Conservation (phyloP, 1,284 basidiomycete species). For the Rhodotorula sp. region DNA sequence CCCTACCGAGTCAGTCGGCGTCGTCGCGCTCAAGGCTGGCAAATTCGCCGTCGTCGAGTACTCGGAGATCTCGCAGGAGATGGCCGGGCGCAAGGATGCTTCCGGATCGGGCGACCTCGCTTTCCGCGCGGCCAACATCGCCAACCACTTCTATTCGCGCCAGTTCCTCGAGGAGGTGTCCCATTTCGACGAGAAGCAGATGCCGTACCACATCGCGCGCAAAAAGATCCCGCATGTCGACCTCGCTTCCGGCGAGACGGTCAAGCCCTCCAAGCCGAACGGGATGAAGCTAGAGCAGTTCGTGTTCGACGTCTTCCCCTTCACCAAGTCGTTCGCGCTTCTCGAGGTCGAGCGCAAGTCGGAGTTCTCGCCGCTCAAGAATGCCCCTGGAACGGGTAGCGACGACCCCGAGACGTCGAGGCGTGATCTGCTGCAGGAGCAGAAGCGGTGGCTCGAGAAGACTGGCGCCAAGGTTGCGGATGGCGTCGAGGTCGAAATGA, state of each 20-base stretch:
- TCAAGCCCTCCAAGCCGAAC: conserved; percentile 87
- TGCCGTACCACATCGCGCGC: conserved; percentile 95
- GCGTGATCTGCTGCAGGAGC: conserved; percentile 85
- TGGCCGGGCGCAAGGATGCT: conserved; percentile 69
- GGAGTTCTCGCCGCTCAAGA: conserved; percentile 97
- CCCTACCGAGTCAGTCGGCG: conserved; percentile 90
- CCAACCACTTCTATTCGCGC: conserved; percentile 96
- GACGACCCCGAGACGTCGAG: conserved; percentile 87
- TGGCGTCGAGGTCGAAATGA: conserved; percentile 81
- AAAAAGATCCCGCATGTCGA: conserved; percentile 94
- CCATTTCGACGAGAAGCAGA: conserved; percentile 72
- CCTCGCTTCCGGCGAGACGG: conserved; percentile 59
- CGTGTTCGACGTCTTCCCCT: conserved; percentile 98
- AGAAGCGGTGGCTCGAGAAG: conserved; percentile 73
- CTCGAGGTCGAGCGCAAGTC: conserved; percentile 84
- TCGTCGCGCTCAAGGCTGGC: conserved; percentile 77
- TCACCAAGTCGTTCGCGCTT: conserved; percentile 74
- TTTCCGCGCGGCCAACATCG: conserved; percentile 96
- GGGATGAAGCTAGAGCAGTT: conserved; percentile 99
- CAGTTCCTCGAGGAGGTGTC: conserved; percentile 77
- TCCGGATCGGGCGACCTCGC: conserved; percentile 64
- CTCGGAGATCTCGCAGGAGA: conserved; percentile 86
- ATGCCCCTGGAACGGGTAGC: conserved; percentile 89
- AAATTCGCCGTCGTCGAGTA: conserved; percentile 95
- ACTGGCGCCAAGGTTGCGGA: conserved; percentile 73